Percentiles rank a stretch among this genome's conserved stretches.
Evolutionary conservation across 2,329 filamentous ascomycete species (phyloP).

Genomic region (Teratosphaeria pseudoeucalypti): DNA sequence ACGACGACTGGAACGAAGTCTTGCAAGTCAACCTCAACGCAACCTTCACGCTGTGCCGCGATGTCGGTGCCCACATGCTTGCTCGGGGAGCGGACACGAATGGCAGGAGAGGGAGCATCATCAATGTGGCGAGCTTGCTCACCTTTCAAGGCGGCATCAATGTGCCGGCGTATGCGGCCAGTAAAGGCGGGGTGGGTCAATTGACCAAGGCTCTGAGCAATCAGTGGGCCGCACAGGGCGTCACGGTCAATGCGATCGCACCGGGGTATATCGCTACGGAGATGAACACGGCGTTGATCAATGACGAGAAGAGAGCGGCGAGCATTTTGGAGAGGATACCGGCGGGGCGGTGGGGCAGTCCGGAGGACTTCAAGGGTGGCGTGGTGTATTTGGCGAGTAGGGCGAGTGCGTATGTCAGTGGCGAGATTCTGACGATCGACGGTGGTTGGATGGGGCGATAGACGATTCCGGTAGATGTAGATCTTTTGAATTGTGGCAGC

Average conservation of each 20-base stretch:
- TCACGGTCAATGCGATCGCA: slow-evolving; percentile 80
- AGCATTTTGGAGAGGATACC: slow-evolving; percentile 75
- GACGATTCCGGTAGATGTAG: not conserved
- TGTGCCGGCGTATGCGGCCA: slow-evolving; percentile 77
- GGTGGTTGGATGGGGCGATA: slow-evolving; percentile 85
- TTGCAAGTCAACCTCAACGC: slow-evolving; percentile 78
- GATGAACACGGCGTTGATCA: slow-evolving; percentile 78
- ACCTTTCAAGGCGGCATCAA: slow-evolving; percentile 81
- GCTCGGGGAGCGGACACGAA: slow-evolving; percentile 37
- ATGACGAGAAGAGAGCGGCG: slow-evolving; percentile 56
- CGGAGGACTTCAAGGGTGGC: slow-evolving; percentile 81
- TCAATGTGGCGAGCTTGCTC: slow-evolving; percentile 75
- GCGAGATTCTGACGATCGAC: slow-evolving; percentile 74
- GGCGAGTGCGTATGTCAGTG: slow-evolving; percentile 72
- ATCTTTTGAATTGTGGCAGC: not conserved
- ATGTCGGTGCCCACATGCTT: slow-evolving; percentile 72
- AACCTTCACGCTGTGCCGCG: slow-evolving; percentile 68
- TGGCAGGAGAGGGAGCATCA: slow-evolving; percentile 57
- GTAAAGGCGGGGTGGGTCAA: slow-evolving; percentile 76
- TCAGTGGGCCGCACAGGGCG: slow-evolving; percentile 70
- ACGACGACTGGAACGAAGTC: slow-evolving; percentile 67
- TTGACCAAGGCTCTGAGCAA: slow-evolving; percentile 77
- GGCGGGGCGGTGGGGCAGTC: slow-evolving; percentile 68
- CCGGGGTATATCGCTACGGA: slow-evolving; percentile 86
- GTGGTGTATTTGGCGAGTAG: slow-evolving; percentile 66